These are phyloP conservation scores for Fusarium buharicum DNA, from an alignment of 2,329 filamentous ascomycete species.

Conservation along the genomic window DNA sequence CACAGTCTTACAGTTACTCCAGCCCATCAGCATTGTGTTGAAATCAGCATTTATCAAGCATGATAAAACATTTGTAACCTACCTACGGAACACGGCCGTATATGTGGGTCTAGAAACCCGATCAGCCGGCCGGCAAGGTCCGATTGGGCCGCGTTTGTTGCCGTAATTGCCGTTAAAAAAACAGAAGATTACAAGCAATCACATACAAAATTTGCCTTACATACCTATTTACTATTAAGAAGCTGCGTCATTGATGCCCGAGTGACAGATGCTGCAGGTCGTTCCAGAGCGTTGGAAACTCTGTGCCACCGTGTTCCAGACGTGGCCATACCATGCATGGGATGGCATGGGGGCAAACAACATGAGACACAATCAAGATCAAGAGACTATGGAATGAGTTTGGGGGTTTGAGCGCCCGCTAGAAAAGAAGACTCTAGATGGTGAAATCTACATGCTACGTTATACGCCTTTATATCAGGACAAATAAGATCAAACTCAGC, in stretches of 20 bases:
- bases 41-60: background rate
- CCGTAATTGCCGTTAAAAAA: background rate
- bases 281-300: constrained; percentile 25
- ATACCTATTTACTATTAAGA: too few relatives aligned
- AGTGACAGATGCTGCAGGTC: constrained; percentile 17
- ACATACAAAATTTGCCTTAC: constrained; percentile 5
- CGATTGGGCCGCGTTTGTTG: constrained; percentile 38
- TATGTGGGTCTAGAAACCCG: constrained; percentile 25
- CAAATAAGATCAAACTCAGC: constrained; percentile 30
- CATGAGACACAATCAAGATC: constrained; percentile 15
- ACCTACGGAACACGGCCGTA: constrained; percentile 36
- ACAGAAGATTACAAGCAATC: background rate
- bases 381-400: constrained; percentile 19
- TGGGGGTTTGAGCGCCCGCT: constrained; percentile 21
- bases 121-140: constrained; percentile 34
- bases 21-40: too few relatives aligned
- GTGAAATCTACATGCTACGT: constrained; percentile 23
- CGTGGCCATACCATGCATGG: background rate
- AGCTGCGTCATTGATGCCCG: constrained; percentile 15
- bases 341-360: constrained; percentile 17
- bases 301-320: constrained; percentile 4
- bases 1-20: background rate
- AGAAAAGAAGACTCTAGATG: background rate
- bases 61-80: background rate
- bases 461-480: background rate